These are phyloP conservation scores for Pezicula rhizophila DNA, from an alignment of 2,329 filamentous ascomycete species.

Conservation along the genomic window DNA sequence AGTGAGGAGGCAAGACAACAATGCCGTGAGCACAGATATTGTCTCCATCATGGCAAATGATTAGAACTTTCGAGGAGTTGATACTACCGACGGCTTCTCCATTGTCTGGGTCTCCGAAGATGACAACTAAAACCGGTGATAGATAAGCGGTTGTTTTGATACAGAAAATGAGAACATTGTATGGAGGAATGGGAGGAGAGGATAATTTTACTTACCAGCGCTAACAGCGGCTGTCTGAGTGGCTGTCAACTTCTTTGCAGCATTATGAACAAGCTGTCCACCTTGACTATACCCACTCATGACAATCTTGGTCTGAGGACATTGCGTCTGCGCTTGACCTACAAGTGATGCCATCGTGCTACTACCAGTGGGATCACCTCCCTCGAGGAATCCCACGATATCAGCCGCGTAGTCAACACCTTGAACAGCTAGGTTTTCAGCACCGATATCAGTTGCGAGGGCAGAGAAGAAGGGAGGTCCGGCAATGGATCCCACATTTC, in stretches of 20 bases:
- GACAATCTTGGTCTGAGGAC: slow-evolving; percentile 19
- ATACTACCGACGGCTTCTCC: slow-evolving; percentile 15
- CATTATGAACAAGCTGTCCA: slow-evolving; percentile 21
- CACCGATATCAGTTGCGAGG: slow-evolving; percentile 35
- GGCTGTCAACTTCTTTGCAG: slow-evolving; percentile 11
- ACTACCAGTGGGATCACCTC: slow-evolving; percentile 39
- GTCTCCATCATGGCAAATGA: slow-evolving; percentile 20
- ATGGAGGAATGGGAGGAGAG: not conserved
- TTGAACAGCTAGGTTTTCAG: slow-evolving; percentile 41
- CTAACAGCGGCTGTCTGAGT: slow-evolving; percentile 9
- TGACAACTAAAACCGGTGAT: slow-evolving; percentile 10
- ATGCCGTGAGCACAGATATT: slow-evolving; percentile 15
- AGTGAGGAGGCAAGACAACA: slow-evolving; percentile 12
- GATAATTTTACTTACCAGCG: slow-evolving; percentile 2
- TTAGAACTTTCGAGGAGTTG: slow-evolving; percentile 12
- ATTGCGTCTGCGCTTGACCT: slow-evolving; percentile 8
- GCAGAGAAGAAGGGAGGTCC: slow-evolving; percentile 46
- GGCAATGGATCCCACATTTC: slow-evolving; percentile 43
- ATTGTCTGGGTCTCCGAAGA: slow-evolving; percentile 22
- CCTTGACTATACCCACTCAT: slow-evolving; percentile 11
- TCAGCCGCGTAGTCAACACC: slow-evolving; percentile 46
- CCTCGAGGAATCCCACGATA: slow-evolving; percentile 33
- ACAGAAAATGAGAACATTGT: not conserved
- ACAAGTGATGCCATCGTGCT: slow-evolving; percentile 28
- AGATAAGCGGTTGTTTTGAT: not conserved